These are phyloP conservation scores for Grosmannia huntii DNA, from an alignment of 2,329 filamentous ascomycete genomes.

Conservation along the genomic window DNA sequence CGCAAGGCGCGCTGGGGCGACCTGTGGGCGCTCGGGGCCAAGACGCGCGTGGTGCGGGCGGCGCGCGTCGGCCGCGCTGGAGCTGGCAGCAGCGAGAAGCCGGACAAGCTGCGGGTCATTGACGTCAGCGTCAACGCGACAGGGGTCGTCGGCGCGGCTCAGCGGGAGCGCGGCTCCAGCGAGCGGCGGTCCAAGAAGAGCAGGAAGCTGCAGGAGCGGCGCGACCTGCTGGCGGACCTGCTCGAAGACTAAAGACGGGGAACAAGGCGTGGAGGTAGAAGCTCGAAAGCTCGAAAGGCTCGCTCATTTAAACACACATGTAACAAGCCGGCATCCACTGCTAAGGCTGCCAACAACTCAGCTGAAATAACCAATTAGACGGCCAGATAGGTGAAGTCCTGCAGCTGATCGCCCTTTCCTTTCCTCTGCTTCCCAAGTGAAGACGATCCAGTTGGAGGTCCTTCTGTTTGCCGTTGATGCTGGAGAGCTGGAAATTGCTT, in stretches of 20 bases:
- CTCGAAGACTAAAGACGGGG: background rate
- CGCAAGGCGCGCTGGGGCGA: conserved; percentile 87
- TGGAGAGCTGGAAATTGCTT: too few relatives aligned
- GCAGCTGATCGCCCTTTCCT: too few relatives aligned
- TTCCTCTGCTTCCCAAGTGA: too few relatives aligned
- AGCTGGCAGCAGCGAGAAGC: background rate
- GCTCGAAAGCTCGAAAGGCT: too few relatives aligned
- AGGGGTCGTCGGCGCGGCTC: background rate
- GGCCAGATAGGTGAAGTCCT: too few relatives aligned
- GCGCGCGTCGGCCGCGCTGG: conserved; percentile 33
- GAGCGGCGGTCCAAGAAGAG: background rate
- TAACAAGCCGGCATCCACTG: too few relatives aligned
- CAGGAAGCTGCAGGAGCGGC: background rate
- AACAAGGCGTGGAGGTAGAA: too few relatives aligned
- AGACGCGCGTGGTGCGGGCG: conserved; percentile 56
- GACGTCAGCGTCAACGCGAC: background rate
- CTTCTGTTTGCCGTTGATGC: too few relatives aligned
- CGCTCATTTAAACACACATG: too few relatives aligned
- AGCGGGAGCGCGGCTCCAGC: background rate
- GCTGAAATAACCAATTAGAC: too few relatives aligned
- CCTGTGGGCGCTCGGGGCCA: conserved; percentile 88
- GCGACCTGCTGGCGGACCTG: background rate
- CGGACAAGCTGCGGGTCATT: background rate
- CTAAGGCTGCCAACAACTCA: too few relatives aligned
- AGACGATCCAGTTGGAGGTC: too few relatives aligned